A percentile compares a stretch with the other conserved stretches of the same genome.
Evolutionary conservation across 2,329 filamentous ascomycete genomes (phyloP).

Genomic region (Colletotrichum euphorbiae): DNA sequence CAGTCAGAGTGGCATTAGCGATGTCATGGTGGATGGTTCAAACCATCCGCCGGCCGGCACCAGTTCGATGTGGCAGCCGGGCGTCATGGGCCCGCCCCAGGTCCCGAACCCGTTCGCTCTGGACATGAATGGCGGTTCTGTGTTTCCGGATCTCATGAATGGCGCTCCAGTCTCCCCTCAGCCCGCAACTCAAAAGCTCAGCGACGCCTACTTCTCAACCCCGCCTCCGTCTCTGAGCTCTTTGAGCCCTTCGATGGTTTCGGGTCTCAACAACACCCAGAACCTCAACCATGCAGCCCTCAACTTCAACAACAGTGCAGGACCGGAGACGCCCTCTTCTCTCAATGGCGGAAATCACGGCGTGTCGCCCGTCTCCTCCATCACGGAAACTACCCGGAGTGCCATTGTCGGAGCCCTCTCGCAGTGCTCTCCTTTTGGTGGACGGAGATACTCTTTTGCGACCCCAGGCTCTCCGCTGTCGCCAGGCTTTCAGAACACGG

Average conservation of each 20-base stretch:
- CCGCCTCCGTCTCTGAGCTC: slow-evolving; percentile 80
- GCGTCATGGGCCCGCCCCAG: slow-evolving; percentile 76
- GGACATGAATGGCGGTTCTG: slow-evolving; percentile 74
- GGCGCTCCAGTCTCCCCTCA: slow-evolving; percentile 82
- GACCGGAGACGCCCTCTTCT: slow-evolving; percentile 79
- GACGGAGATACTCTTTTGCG: slow-evolving; percentile 73
- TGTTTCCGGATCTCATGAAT: slow-evolving; percentile 82
- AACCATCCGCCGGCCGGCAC: slow-evolving; percentile 69
- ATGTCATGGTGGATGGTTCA: slow-evolving; percentile 88
- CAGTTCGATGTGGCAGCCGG: slow-evolving; percentile 75
- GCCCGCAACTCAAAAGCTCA: slow-evolving; percentile 75
- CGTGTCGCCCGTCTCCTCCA: slow-evolving; percentile 70
- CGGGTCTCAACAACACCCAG: slow-evolving; percentile 67
- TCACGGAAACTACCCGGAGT: slow-evolving; percentile 73
- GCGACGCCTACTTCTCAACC: slow-evolving; percentile 83
- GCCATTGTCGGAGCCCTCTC: slow-evolving; percentile 70
- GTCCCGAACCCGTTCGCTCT: slow-evolving; percentile 78
- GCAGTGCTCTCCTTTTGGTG: slow-evolving; percentile 66
- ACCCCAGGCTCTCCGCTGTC: slow-evolving; percentile 67
- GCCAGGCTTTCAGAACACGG: slow-evolving; percentile 60
- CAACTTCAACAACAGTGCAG: slow-evolving; percentile 68
- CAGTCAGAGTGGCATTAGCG: slow-evolving; percentile 91
- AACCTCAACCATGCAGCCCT: slow-evolving; percentile 69
- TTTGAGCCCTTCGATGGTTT: slow-evolving; percentile 78
- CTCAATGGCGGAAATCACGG: slow-evolving; percentile 73